Conservation (phyloP, 306 rosid species). For the Pterocarpus macrocarpus region DNA sequence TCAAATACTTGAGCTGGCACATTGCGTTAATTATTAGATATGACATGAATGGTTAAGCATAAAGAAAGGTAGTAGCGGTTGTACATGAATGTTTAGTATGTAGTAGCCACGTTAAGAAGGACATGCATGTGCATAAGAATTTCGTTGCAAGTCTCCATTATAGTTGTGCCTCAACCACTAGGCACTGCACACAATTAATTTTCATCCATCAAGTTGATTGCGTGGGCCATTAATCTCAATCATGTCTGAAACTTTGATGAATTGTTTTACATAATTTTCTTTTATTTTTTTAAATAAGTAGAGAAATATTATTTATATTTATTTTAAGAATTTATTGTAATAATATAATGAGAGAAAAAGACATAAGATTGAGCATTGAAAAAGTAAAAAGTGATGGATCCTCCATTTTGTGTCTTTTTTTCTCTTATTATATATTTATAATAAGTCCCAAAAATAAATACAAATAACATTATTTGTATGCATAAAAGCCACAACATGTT, state of each 20-base stretch:
- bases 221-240: conserved; percentile 35
- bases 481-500: too few relatives aligned
- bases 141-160: conserved; percentile 62
- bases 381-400: too few relatives aligned
- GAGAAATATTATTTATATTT: too few relatives aligned
- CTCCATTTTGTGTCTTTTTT: too few relatives aligned
- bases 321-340: too few relatives aligned
- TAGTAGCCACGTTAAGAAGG: background rate
- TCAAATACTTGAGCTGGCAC: conserved; percentile 25
- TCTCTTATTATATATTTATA: too few relatives aligned
- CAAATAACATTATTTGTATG: too few relatives aligned
- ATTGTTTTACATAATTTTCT: too few relatives aligned
- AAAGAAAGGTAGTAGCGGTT: conserved; percentile 2
- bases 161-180: conserved; percentile 61
- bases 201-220: conserved; percentile 39
- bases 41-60: conserved; percentile 1
- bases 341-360: too few relatives aligned
- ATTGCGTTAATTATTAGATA: background rate
- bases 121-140: conserved; percentile 48
- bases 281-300: background rate
- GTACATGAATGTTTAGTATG: background rate
- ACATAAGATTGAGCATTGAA: too few relatives aligned
- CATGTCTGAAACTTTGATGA: conserved; percentile 9
- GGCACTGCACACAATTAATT: conserved; percentile 47
- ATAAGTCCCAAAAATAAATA: too few relatives aligned